Evolutionary conservation across 2,329 filamentous ascomycete genomes (phyloP).

Genomic region (Trichoderma atroviride): DNA sequence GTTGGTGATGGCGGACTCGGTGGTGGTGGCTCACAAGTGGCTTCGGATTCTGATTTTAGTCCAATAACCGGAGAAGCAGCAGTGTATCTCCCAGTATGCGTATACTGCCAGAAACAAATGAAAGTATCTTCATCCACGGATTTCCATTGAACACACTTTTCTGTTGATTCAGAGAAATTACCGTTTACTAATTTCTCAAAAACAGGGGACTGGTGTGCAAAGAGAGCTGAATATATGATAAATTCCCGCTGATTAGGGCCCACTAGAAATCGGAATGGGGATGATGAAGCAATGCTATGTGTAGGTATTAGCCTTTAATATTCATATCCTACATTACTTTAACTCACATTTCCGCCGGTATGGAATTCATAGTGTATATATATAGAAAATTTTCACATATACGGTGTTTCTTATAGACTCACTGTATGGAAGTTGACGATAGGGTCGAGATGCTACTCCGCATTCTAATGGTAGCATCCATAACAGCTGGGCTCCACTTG

Average conservation of each 20-base stretch:
- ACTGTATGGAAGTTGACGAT: not conserved
- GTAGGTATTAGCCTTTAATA: not conserved
- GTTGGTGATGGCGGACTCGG: not conserved
- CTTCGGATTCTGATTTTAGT: not conserved
- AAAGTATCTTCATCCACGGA: slow-evolving; percentile 28
- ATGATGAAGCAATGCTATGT: slow-evolving; percentile 11
- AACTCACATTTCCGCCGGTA: slow-evolving; percentile 5
- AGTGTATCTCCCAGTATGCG: slow-evolving; percentile 26
- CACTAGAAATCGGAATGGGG: slow-evolving; percentile 26
- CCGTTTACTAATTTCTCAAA: slow-evolving; percentile 25
- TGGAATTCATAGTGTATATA: not conserved
- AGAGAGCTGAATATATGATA: slow-evolving; percentile 27
- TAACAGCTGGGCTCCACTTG: not conserved
- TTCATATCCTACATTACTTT: not conserved
- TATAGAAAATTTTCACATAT: not conserved
- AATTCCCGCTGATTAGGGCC: slow-evolving; percentile 25
- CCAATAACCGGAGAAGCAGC: not conserved
- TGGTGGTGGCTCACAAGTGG: not conserved
- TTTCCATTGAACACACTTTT: slow-evolving; percentile 26
- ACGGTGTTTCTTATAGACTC: not conserved
- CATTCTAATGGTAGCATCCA: not conserved
- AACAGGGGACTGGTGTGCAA: slow-evolving; percentile 26
- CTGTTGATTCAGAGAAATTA: slow-evolving; percentile 17
- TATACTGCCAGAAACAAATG: slow-evolving; percentile 27
- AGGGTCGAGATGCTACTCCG: not conserved